Evolutionary conservation across 2,329 filamentous ascomycete genomes (phyloP).

Genomic region (Pestalotiopsis sp.): DNA sequence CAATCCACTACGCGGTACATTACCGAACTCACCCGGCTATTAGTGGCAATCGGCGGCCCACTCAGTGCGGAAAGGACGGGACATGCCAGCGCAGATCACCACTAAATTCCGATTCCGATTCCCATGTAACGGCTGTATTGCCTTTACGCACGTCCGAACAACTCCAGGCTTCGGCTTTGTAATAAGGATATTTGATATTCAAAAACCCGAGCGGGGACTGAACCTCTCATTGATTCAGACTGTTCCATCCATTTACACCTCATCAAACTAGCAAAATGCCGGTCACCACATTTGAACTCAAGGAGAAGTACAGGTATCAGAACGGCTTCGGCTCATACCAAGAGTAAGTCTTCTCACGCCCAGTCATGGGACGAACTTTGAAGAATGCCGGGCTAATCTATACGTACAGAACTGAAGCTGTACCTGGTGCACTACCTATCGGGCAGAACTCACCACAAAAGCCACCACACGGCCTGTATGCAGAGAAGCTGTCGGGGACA

Average conservation of each 20-base stretch:
- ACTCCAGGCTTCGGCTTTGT: not conserved
- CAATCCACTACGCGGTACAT: not conserved
- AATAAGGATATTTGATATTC: not conserved
- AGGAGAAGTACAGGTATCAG: slow-evolving; percentile 62
- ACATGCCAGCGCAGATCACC: not conserved
- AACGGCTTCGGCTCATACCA: slow-evolving; percentile 72
- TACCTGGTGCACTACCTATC: slow-evolving; percentile 67
- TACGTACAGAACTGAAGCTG: slow-evolving; percentile 60
- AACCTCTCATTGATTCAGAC: not conserved
- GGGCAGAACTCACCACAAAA: slow-evolving; percentile 75
- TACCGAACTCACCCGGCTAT: slow-evolving; percentile 1
- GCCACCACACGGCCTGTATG: slow-evolving; percentile 68
- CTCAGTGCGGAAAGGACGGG: slow-evolving; percentile 4
- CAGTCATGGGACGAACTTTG: not conserved
- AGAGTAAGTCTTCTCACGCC: slow-evolving; percentile 51
- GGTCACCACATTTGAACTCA: slow-evolving; percentile 36
- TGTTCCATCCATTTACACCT: not conserved
- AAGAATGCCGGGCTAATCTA: not conserved
- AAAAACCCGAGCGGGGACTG: not conserved
- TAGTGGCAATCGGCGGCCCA: slow-evolving; percentile 11
- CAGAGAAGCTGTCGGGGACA: slow-evolving; percentile 67
- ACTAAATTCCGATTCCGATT: slow-evolving; percentile 10
- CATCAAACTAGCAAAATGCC: slow-evolving; percentile 30
- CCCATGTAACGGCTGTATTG: not conserved
- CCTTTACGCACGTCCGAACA: not conserved